A percentile compares a stretch with the other conserved stretches of the same genome.
phyloP scores from a whole-genome alignment of 352 stramenopile species.

The Elongisporangium prolatum region DNA sequence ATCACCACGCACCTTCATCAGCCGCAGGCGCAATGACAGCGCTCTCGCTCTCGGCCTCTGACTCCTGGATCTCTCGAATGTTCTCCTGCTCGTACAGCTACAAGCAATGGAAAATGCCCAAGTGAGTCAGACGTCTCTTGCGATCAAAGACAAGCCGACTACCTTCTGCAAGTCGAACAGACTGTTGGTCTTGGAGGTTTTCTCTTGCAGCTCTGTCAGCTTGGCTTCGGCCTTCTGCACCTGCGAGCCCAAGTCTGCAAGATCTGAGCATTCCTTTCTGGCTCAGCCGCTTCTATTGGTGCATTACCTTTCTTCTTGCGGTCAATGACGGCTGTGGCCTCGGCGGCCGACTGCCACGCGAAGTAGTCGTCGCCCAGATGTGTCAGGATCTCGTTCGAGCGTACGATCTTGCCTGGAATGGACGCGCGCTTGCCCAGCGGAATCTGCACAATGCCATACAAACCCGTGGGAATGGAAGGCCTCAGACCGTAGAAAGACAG shows the following conservation, averaged over 20 bases:
- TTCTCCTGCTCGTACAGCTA: conserved; percentile 67
- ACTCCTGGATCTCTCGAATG: conserved; percentile 83
- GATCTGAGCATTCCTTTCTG: background rate
- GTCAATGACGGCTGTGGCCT: conserved; percentile 58
- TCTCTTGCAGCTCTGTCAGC: conserved; percentile 40
- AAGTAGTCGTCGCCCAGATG: conserved; percentile 82
- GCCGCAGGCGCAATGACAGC: conserved; percentile 33
- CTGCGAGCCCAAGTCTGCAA: conserved; percentile 36
- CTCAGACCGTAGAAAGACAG: background rate
- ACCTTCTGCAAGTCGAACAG: conserved; percentile 74
- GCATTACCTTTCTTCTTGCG: conserved; percentile 71
- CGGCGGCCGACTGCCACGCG: conserved; percentile 61
- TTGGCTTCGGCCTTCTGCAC: conserved; percentile 52
- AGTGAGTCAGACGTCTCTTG: no score
- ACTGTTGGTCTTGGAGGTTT: conserved; percentile 61
- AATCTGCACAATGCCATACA: conserved; percentile 18
- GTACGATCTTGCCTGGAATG: conserved; percentile 78
- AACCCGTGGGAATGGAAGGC: background rate
- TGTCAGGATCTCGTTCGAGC: conserved; percentile 79
- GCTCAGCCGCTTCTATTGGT: background rate
- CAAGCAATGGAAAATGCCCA: background rate
- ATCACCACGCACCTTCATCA: conserved; percentile 41
- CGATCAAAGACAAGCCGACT: no score
- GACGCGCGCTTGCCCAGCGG: conserved; percentile 81
- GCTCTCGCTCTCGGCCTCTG: conserved; percentile 68